Conservation (phyloP, 2,329 filamentous ascomycete genomes). For the Penicillium sp. region DNA sequence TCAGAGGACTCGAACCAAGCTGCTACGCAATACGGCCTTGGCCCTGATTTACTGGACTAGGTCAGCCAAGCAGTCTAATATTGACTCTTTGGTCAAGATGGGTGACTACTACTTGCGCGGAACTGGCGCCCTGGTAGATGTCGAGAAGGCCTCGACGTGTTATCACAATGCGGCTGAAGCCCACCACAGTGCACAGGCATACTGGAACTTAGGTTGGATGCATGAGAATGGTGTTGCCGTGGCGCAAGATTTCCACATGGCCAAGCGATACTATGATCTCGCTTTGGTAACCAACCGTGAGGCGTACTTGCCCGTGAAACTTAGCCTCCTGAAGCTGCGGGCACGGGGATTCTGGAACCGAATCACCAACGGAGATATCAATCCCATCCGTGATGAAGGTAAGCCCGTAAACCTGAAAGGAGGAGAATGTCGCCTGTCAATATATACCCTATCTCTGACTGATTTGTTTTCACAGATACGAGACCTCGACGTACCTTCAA, state of each 20-base stretch:
- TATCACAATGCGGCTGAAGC: slow-evolving; percentile 92
- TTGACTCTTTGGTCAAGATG: slow-evolving; percentile 96
- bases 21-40: slow-evolving; percentile 66
- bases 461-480: slow-evolving; percentile 57
- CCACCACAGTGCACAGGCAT: slow-evolving; percentile 88
- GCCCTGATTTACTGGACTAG: slow-evolving; percentile 94
- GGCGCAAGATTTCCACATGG: slow-evolving; percentile 94
- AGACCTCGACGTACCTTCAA: slow-evolving; percentile 77
- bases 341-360: slow-evolving; percentile 93
- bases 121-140: slow-evolving; percentile 72
- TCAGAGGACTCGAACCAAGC: slow-evolving; percentile 49
- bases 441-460: neutral
- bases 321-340: slow-evolving; percentile 85
- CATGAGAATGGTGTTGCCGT: slow-evolving; percentile 95
- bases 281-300: slow-evolving; percentile 90
- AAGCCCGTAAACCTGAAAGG: slow-evolving; percentile 40
- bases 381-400: slow-evolving; percentile 88
- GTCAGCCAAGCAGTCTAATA: slow-evolving; percentile 89
- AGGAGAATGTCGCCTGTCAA: slow-evolving; percentile 36
- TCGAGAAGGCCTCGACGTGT: slow-evolving; percentile 88
- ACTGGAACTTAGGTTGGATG: slow-evolving; percentile 99
- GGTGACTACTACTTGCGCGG: slow-evolving; percentile 94
- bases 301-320: slow-evolving; percentile 88
- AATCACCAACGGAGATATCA: slow-evolving; percentile 85
- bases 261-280: slow-evolving; percentile 94